Evolutionary conservation across 495 filamentous ascomycete genomes (phyloP), one percentile per base, ranked within the genome.

Genomic region (Oidiodendron maius): DNA sequence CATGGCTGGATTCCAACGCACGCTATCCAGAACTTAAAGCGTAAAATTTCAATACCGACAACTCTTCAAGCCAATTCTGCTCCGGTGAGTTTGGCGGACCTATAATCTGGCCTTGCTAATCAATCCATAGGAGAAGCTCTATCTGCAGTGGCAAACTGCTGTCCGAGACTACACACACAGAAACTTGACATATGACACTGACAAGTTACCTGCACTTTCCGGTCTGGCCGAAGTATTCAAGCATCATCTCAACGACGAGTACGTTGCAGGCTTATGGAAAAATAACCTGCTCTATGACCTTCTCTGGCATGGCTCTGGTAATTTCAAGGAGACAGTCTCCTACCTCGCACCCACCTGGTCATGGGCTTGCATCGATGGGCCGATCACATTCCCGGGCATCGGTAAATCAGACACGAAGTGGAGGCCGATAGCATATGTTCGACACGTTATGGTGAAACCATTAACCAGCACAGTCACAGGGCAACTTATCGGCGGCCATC

Each of bases 321-420:
- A 23, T 25, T 26, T 44, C 25, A 44, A 21, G 17, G 41, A 44
- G 30, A 25, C 22, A 25, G 25, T 25, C 41, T 28, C 41, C 16
- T 44, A 44, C 15, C 20, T 25, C 11, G 30, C 44, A 46, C 44
- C 44, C 35, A 46, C 26, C 34, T 46, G 44, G 44, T 46, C 44
- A 23, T 46, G 44, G 44, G 44, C 44, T 18, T 46, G 26, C 16
- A 46, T 46, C 22, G 34, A 46, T 46, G 26, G 44, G 8, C 44
- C 30, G 11, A 32, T 46, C 23, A 26, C 41, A 26, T 44, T 44
- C 18, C 17, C 30, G 10, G 15, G 21, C 41, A 13, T 17, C 41
- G n/a, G 25, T 21, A 44, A 25, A 21, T 21, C 16, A 44, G 22
- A 18, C 13, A 26, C 22, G 41, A 25, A 44, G 22, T 16, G 22